Evolutionary conservation across 139 green algal genomes (phyloP), one percentile per base, ranked within the genome.

Genomic region (Tetradesmus lagerheimii): DNA sequence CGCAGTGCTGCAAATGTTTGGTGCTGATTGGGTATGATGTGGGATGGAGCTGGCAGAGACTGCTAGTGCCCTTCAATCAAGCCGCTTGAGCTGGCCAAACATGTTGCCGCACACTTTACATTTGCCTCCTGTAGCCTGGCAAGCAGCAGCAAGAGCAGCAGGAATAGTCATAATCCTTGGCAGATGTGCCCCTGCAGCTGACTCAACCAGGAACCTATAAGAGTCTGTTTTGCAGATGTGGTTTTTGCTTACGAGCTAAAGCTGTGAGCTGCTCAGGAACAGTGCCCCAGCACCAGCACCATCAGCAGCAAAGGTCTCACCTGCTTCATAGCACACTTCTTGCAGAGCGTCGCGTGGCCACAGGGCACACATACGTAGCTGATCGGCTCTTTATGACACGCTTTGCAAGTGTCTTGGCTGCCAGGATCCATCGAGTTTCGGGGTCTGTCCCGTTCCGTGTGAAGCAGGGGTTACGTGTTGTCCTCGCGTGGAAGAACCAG

Each of bases 301-400:
- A 31, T 12, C 66, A 76, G 47, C 66, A 76, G 29, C 62, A 4
- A 74, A 5, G n/a, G 12, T 35, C n/a, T n/a, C 71, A 38, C 71
- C 71, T 66, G 38, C 38, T 88, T 88, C 83, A 80, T 88, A 38
- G 64, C 83, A 45, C 83, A 80, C 31, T 80, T 77, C 53, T 53
- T 87, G 81, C 81, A 87, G 2, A 87, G 81, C 12, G 81, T 87
- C 2, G 81, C 20, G 23, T 87, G 81, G 3, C 81, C 81, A 57
- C 81, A 87, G 6, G 81, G 81, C 27, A 87, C 81, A 53, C 81
- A 87, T 9, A 53, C 50, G 39, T 87, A 87, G 47, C 45, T 34
- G 18, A 87, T 87, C 12, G 57, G 37, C 34, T 78, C n/a, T 23
- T 18, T 77, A 14, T 78, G 80, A 23, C 81, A 87, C 15, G 53